Base-by-base conservation (phyloP, 108 stramenopile species). In the Stephanodiscus triporus region DNA sequence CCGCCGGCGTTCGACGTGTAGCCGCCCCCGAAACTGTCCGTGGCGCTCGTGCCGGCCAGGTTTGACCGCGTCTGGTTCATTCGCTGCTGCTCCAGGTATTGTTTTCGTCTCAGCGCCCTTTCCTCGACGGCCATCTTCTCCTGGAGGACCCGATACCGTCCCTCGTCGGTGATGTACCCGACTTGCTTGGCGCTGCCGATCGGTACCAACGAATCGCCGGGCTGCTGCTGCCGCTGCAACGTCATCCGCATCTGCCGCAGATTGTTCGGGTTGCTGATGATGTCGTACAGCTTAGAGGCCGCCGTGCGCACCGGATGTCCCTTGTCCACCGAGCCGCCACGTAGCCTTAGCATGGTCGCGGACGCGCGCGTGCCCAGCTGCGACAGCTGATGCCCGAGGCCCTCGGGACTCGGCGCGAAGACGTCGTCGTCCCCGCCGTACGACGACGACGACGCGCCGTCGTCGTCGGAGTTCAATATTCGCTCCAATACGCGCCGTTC, bases 151-250 rank as follows among this genome's bases (percentile, higher is more conserved):
- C 61, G 29, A 48, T 37, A 73, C 0, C 80, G 61, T 14, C 53
- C 80, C 30, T 77, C 80, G 48, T 81, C 80, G 24, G 76, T 81
- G 7, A 79, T 79, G 40, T 61, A 83, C 10, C 75, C 82, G 16
- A 72, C 82, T 51, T 83, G 66, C 13, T 77, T 75, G 4, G 63
- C 22, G 50, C 38, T 69, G 2, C 82, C 82, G 27, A 83, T 74
- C n/a, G 82, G 82, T 24, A 83, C 82, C 48, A 83, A 47, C 27
- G 75, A 71, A 19, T 58, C 30, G 3, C 13, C 13, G 37, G 14
- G 27, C 36, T 51, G 47, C 47, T 73, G 67, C 27, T 80, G 57
- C n/a, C n/a, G n/a, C n/a, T n/a, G n/a, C n/a, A n/a, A n/a, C n/a
- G n/a, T n/a, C 61, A 69, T 69, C 54, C 82, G 45, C 37, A 79